phyloP scores from a whole-genome alignment of 495 filamentous ascomycete species.

The Talaromyces ruber region DNA sequence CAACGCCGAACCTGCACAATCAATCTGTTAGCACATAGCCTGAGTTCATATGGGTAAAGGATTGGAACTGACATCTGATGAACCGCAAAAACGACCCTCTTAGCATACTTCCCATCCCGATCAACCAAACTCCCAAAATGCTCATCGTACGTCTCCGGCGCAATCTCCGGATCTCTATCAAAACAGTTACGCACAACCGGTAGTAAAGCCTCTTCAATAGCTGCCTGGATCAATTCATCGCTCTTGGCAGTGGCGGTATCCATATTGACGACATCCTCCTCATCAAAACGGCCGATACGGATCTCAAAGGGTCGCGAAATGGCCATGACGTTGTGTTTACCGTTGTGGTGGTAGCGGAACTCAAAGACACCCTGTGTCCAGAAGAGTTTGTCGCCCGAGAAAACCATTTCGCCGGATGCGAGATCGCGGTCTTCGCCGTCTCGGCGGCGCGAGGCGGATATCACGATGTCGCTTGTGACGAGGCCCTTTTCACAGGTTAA shows the following conservation, averaged over 20 bases:
- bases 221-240: slow-evolving; percentile 26
- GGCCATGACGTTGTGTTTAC: slow-evolving; percentile 92
- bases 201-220: slow-evolving; percentile 69
- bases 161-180: slow-evolving; percentile 85
- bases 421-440: slow-evolving; percentile 35
- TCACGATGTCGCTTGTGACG: slow-evolving; percentile 51
- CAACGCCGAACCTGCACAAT: slow-evolving; percentile 71
- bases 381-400: slow-evolving; percentile 89
- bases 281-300: slow-evolving; percentile 66
- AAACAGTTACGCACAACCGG: slow-evolving; percentile 85
- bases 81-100: slow-evolving; percentile 84
- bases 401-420: slow-evolving; percentile 69
- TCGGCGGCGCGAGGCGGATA: slow-evolving; percentile 32
- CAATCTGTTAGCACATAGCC: not conserved
- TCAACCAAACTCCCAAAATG: slow-evolving; percentile 76
- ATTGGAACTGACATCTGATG: slow-evolving; percentile 63
- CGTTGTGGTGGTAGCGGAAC: slow-evolving; percentile 93
- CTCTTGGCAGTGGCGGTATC: slow-evolving; percentile 32
- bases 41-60: not conserved
- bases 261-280: slow-evolving; percentile 47
- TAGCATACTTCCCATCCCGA: slow-evolving; percentile 79
- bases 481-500: slow-evolving; percentile 72
- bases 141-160: slow-evolving; percentile 72
- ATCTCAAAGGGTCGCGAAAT: slow-evolving; percentile 92
- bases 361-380: slow-evolving; percentile 96